Base-by-base conservation (phyloP, 352 stramenopile genomes). In the Phytophthora kernoviae region DNA sequence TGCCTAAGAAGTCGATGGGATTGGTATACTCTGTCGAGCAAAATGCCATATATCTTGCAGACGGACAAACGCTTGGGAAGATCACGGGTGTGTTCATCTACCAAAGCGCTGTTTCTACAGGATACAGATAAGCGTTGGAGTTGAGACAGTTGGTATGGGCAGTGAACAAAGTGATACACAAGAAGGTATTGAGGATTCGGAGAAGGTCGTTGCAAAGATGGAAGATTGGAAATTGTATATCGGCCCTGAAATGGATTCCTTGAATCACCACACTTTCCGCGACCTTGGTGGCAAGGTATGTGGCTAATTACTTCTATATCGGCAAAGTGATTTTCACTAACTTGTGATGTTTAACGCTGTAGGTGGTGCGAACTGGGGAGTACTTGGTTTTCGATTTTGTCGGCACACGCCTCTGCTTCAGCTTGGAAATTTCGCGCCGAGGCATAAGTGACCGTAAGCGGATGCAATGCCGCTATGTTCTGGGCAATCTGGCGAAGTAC, bases 71-170 rank as follows among this genome's bases (percentile, higher is more conserved):
- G 5, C 40, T 36, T 5, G 76, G 68, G 0, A 63, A 49, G 21
- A 58, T 83, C 5, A 59, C 54, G 0, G 76, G 6, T 72, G 62
- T 6, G 40, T 87, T n/a, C 61, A 74, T 3, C 70, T 91, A 11
- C 81, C 79, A 9, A 91, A 88, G 46, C 66, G 60, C 40, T 76
- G 79, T 12, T 66, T 67, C 18, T 89, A 86, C 21, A 68, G 66
- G 20, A 64, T 91, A 20, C 34, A 70, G 21, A 56, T 90, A 20
- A 27, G 17, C 1, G 49, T 84, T 18, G 12, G 27, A 1, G 30
- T 70, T 20, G 21, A 62, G 24, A 59, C n/a, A 48, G 27, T 42
- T n/a, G 30, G 24, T 6, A 6, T n/a, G 0, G 8, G 34, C 14
- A 36, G 36, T 24, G 46, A 18, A 20, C 11, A 27, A 22, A 15